Evolutionary conservation across 2,329 filamentous ascomycete genomes (phyloP).

Genomic region (Apiospora arundinis): DNA sequence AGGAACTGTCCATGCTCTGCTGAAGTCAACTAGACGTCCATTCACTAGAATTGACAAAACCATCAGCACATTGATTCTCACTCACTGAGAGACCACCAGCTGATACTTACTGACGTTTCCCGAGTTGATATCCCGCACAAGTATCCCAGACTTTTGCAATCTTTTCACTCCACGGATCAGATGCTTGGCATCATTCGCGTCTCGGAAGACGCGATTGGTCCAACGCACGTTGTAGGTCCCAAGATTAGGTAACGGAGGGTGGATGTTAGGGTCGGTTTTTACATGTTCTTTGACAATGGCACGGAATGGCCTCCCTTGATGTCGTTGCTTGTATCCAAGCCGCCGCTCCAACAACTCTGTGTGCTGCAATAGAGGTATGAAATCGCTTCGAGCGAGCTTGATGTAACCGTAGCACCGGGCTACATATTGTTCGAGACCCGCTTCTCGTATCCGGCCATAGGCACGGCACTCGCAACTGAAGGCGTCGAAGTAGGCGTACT

Average conservation of each 20-base stretch:
- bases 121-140: neutral
- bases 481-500: neutral
- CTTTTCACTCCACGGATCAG: neutral
- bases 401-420: neutral
- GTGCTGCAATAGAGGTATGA: neutral
- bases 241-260: neutral
- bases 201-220: neutral
- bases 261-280: neutral
- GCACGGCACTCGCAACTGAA: constrained; percentile 2
- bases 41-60: neutral
- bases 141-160: neutral
- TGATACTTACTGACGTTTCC: neutral
- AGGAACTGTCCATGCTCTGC: neutral
- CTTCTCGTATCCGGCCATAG: neutral
- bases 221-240: neutral
- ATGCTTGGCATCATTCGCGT: neutral
- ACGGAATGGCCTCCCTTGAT: neutral
- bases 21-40: neutral
- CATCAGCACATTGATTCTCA: neutral
- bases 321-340: neutral
- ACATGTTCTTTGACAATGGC: neutral
- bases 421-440: neutral
- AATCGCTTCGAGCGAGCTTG: neutral
- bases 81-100: no score
- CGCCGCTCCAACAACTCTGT: neutral